These are phyloP conservation scores for Eimeria acervulina DNA, from an alignment of 169 alveolate species.

Conservation along the genomic window DNA sequence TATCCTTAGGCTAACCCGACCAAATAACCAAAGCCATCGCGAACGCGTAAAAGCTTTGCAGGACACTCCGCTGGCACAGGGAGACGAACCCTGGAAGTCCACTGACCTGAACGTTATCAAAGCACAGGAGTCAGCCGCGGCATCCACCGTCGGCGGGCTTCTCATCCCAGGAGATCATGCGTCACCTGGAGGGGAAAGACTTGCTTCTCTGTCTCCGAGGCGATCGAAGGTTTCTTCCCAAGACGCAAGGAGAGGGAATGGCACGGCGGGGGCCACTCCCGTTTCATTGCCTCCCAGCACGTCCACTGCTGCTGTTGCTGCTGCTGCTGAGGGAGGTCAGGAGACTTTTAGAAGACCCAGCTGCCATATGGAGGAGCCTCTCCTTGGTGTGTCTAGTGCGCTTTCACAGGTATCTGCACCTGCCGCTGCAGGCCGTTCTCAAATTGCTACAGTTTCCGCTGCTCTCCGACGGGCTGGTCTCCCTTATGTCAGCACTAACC, in stretches of 20 bases:
- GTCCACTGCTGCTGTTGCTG: constrained; percentile 18
- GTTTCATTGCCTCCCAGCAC: neutral
- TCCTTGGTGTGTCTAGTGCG: too few relatives aligned
- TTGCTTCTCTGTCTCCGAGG: neutral
- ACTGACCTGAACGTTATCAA: neutral
- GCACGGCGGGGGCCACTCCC: constrained; percentile 63
- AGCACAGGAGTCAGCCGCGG: too few relatives aligned
- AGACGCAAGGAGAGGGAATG: constrained; percentile 63
- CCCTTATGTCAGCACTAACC: too few relatives aligned
- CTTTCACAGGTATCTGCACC: neutral
- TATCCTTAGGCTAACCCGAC: constrained; percentile 51
- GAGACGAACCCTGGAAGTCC: neutral
- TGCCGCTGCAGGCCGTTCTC: neutral
- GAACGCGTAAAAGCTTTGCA: neutral
- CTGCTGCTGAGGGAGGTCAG: neutral
- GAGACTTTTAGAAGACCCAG: neutral
- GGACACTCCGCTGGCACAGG: neutral
- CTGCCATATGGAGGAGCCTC: neutral
- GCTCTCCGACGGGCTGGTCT: neutral
- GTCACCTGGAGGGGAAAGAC: too few relatives aligned
- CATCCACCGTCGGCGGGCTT: too few relatives aligned
- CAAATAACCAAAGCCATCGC: neutral
- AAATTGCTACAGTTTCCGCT: neutral
- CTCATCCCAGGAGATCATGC: too few relatives aligned
- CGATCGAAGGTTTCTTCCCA: constrained; percentile 88